A percentile compares a stretch with the other conserved stretches of the same genome.
Evolutionary conservation across 148 eudicot genomes (phyloP).

Genomic region (Vaccinium myrtillus): DNA sequence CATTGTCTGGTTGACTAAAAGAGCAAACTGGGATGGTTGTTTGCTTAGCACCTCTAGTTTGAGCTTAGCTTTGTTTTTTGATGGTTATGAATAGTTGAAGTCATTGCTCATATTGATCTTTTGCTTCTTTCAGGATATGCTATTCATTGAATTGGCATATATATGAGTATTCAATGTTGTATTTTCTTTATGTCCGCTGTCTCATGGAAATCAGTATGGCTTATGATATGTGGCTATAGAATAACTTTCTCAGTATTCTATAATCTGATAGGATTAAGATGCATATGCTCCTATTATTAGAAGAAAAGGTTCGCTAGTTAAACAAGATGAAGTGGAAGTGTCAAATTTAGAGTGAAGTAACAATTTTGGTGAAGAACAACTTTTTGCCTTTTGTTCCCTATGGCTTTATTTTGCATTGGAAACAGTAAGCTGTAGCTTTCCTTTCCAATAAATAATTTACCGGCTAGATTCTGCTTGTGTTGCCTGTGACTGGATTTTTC

Average conservation of each 20-base stretch:
- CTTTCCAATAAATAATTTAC: neutral
- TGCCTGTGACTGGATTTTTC: neutral
- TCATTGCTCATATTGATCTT: neutral
- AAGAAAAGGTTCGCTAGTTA: neutral
- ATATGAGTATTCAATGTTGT: neutral
- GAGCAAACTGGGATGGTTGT: neutral
- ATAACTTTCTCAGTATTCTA: neutral
- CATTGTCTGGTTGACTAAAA: constrained; percentile 1
- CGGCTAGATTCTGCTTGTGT: neutral
- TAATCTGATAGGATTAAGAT: neutral
- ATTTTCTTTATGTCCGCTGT: neutral
- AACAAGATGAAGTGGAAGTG: neutral
- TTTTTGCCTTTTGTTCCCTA: neutral
- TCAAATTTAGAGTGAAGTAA: neutral
- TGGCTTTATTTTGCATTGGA: neutral
- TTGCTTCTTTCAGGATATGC: neutral
- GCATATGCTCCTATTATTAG: neutral
- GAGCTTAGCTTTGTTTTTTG: neutral
- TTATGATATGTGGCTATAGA: neutral
- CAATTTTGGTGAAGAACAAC: neutral
- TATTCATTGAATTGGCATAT: neutral
- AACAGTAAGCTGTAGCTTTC: neutral
- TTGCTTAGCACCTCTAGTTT: neutral
- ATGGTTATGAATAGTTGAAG: neutral
- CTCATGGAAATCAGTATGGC: neutral